Evolutionary conservation across 1,284 basidiomycete genomes (phyloP), one percentile per base, ranked within the genome.

Genomic region (Apiotrichum sp.): DNA sequence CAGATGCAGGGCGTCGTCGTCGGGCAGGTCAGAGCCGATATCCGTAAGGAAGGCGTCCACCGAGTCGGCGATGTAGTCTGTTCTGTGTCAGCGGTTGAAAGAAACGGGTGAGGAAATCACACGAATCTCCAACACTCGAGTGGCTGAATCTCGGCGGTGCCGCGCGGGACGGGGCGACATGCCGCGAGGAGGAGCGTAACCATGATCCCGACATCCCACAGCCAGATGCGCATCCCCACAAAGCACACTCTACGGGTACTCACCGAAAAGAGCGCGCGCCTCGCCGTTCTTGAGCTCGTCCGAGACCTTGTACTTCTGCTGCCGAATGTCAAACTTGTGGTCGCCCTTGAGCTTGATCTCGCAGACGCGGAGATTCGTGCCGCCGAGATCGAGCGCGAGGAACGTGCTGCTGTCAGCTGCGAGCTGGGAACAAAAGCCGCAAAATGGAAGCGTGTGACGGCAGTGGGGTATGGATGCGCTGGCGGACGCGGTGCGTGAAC

Each of bases 361-460:
- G 77, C 93, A 96, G 47, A 96, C 93, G 56, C 93, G 92, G 86
- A 97, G 81, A 73, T 97, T 97, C 32, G 93, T 97, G 56, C 93
- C 93, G 41, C 93, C 93, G 33, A 97, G 83, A 78, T 97, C 93
- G 40, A 97, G 82, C 4, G 93, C 92, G 53, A 97, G 83, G 76
- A 93, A 97, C 4, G 89, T 92, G 47, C 92, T 93, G 72, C 13
- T 59, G 52, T 54, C 34, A 50, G 49, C 29, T 29, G 29, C 29
- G 29, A 29, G 29, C 29, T 29, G 29, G 29, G 29, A 29, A 29
- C 3, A 29, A 29, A 29, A 3, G 29, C 29, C 29, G 3, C 3
- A 29, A 29, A 29, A 3, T 29, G 29, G 29, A 29, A 29, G 29
- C 29, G 29, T 29, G 29, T 29, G 29, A 29, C 11, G 33, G 5